Base-by-base conservation (phyloP, 2,329 filamentous ascomycete species). In the Talaromyces rugulosus region DNA sequence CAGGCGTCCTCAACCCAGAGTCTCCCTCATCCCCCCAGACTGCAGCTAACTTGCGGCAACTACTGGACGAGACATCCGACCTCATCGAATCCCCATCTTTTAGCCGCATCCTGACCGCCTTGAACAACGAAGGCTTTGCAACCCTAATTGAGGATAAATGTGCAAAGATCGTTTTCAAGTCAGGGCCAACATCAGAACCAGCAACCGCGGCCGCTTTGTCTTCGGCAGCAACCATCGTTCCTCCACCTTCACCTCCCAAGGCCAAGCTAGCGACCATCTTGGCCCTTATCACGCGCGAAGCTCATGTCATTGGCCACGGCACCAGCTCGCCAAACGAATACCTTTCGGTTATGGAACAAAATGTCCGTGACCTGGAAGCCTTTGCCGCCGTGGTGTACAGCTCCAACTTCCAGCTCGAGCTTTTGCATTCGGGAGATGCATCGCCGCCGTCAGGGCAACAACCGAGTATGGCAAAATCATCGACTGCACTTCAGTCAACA, bases 51-150 rank as follows among this genome's bases (percentile, higher is more conserved):
- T 85, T 99, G 61, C 87, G 94, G 61, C 89, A 90, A 62, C 85
- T 99, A 23, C 85, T 99, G 1, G 94, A 99, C 73, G 95, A 99
- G 80, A 98, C 95, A 1, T 91, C 94, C 44, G 95, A 99, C 73
- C 85, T 99, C 28, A 89, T 98, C 71, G 95, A 99, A 72, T 97
- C 95, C 1, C 95, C 95, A 0, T 86, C 91, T 40, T 98, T 98
- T 77, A 85, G 88, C 0, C 89, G 92, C 70, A 92, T 99, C 40
- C 83, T 97, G 52, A 91, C 89, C 2, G 87, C 91, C 62, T 84
- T 97, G 61, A 89, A 98, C 63, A 93, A 98, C 74, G 85, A 92
- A 53, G 90, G 89, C 60, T 99, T 97, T 78, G 90, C 90, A 2
- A 85, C 89, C 28, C 84, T 99, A 16, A 84, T 96, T 30, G 90